phyloP scores from a whole-genome alignment of 768 basidiomycete genomes.

The Amanita pallidorosea region DNA sequence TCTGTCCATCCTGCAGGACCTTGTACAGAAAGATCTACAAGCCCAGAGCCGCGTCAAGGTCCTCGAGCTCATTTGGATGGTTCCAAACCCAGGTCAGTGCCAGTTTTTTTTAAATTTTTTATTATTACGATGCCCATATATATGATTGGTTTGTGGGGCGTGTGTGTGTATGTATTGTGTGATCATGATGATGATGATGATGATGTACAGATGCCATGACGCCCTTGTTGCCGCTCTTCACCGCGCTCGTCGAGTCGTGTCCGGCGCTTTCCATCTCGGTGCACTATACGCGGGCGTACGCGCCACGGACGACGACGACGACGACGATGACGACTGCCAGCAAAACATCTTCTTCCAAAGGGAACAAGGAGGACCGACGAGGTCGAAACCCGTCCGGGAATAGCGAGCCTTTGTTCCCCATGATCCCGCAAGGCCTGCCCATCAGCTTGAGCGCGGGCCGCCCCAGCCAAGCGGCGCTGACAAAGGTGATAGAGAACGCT shows the following conservation, averaged over 20 bases:
- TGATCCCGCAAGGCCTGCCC: neutral
- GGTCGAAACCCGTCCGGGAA: neutral
- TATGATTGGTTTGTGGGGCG: no score
- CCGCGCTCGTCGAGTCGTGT: neutral
- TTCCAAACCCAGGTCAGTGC: slow-evolving; percentile 35
- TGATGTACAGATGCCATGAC: slow-evolving; percentile 18
- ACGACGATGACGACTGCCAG: no score
- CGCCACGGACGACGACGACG: neutral
- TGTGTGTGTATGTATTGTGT: no score
- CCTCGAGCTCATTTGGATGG: slow-evolving; percentile 62
- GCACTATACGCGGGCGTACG: slow-evolving; percentile 1
- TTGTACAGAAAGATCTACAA: slow-evolving; percentile 46
- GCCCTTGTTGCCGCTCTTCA: neutral
- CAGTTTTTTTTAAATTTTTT: slow-evolving; percentile 38
- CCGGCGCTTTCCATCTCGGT: neutral
- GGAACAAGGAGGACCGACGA: neutral
- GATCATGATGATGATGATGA: no score
- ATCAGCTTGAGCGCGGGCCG: neutral
- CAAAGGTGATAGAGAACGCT: neutral
- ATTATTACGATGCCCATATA: no score
- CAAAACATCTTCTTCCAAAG: no score
- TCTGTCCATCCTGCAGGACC: slow-evolving; percentile 51
- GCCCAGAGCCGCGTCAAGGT: slow-evolving; percentile 42
- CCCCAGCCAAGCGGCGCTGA: slow-evolving; percentile 4
- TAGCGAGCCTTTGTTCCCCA: neutral